Percentiles rank a stretch among this genome's conserved stretches.
Evolutionary conservation across 768 basidiomycete genomes (phyloP).

Genomic region (Mycena vulgaris): DNA sequence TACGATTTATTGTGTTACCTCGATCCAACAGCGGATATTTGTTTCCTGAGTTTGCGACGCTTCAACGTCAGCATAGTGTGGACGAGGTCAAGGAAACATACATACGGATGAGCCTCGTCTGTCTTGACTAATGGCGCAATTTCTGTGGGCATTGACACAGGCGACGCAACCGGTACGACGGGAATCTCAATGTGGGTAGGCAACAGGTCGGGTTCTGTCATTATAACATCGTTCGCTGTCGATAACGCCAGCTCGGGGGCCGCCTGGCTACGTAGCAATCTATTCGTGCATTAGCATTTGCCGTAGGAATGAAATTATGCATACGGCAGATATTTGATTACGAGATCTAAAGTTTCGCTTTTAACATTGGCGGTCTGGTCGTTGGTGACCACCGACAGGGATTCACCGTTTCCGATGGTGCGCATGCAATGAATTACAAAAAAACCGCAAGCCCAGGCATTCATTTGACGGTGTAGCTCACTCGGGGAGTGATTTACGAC

Average conservation of each 20-base stretch:
- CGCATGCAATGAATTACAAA: slow-evolving; percentile 21
- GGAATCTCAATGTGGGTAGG: too few species aligned
- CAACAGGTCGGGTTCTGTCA: background rate
- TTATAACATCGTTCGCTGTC: background rate
- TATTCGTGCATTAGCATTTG: background rate
- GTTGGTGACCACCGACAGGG: background rate
- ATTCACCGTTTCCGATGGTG: background rate
- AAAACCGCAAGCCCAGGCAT: slow-evolving; percentile 24
- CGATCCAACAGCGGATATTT: too few species aligned
- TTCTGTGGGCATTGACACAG: too few species aligned
- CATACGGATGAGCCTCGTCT: too few species aligned
- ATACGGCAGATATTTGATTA: background rate
- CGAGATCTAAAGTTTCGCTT: background rate
- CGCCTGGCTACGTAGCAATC: background rate
- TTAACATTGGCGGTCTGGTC: background rate
- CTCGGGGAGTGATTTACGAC: background rate
- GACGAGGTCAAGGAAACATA: too few species aligned
- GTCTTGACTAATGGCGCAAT: too few species aligned
- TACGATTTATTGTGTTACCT: too few species aligned
- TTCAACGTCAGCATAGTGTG: too few species aligned
- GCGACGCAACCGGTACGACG: too few species aligned
- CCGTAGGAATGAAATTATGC: background rate
- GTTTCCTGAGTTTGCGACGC: too few species aligned
- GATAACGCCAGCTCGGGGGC: too few species aligned
- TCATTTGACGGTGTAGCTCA: slow-evolving; percentile 18